Base-by-base conservation (phyloP, 192 early-diverging fungal genomes). In the Chytriomyces confervae region DNA sequence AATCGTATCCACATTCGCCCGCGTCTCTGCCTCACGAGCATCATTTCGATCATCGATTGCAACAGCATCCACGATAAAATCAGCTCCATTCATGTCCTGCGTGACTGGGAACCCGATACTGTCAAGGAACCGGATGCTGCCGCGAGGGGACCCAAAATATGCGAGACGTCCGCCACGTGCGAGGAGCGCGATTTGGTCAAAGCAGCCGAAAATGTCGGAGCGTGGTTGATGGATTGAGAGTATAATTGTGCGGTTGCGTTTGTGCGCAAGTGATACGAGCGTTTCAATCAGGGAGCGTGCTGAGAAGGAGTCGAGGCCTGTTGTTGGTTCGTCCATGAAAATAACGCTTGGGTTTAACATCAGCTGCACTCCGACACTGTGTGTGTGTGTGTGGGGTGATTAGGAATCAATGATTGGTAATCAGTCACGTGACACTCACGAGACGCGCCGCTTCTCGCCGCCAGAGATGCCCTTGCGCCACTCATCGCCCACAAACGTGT, bases 151-250 rank as follows among this genome's bases (percentile, higher is more conserved):
- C 24, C 93, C 93, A 77, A 82, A 86, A 67, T 90, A 93, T 43
- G 92, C 88, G 9, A 90, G 75, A 18, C 90, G 83, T 5, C 84
- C 84, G 23, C 93, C 93, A 27, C 87, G 83, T 60, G 91, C 86
- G 47, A 95, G 80, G 48, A 96, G 82, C 20, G 95, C 88, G 27
- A 96, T 89, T 73, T 89, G 86, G 85, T 97, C 93, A 80, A 97
- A 95, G 7, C 90, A 88, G 27, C 86, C 82, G 84, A 95, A 95
- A 66, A 94, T 92, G 69, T 94, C 90, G 7, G 91, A 91, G 46
- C 89, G 90, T 44, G 96, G 96, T 80, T 96, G 95, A 75, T 97
- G 96, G 73, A 97, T 95, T 2, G 94, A 92, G 79, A 94, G 88
- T 53, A 96, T 81, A 13, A 95, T 92, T 5, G 93, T 84, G 43